These are phyloP conservation scores for Selaginella tamariscina DNA, from an alignment of 75 land plant species.

Conservation along the genomic window DNA sequence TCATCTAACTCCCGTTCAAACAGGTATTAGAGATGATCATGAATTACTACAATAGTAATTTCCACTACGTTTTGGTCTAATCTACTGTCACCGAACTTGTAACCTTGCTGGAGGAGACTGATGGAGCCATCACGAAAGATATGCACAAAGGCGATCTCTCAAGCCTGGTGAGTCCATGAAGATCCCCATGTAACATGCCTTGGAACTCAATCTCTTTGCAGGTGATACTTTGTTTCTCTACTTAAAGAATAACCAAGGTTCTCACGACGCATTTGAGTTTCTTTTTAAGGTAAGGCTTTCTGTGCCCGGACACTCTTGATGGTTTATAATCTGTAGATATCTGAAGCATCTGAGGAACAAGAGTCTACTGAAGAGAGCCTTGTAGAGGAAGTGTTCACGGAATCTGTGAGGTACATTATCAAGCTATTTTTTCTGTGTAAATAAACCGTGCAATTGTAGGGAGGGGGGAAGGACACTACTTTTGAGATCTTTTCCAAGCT, in stretches of 20 bases:
- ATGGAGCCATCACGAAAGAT: slow-evolving; percentile 25
- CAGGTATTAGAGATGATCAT: slow-evolving; percentile 56
- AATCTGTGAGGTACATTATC: slow-evolving; percentile 36
- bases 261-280: slow-evolving; percentile 53
- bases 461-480: slow-evolving; percentile 41
- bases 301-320: background rate
- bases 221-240: slow-evolving; percentile 65
- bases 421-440: too few species aligned
- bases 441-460: slow-evolving; percentile 28
- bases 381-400: slow-evolving; percentile 75
- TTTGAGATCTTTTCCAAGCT: slow-evolving; percentile 45
- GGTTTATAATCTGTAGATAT: background rate
- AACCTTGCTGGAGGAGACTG: slow-evolving; percentile 18
- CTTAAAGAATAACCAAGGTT: slow-evolving; percentile 51
- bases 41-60: slow-evolving; percentile 40
- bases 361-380: slow-evolving; percentile 43
- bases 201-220: too few species aligned
- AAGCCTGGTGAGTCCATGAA: slow-evolving; percentile 39
- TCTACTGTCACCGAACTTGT: slow-evolving; percentile 46
- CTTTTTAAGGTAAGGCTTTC: slow-evolving; percentile 47
- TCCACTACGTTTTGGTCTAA: slow-evolving; percentile 91
- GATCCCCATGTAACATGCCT: too few species aligned
- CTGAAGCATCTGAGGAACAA: slow-evolving; percentile 37
- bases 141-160: slow-evolving; percentile 34
- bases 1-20: slow-evolving; percentile 4